phyloP scores from a whole-genome alignment of 2,329 filamentous ascomycete genomes.

The Trichoderma sp. region DNA sequence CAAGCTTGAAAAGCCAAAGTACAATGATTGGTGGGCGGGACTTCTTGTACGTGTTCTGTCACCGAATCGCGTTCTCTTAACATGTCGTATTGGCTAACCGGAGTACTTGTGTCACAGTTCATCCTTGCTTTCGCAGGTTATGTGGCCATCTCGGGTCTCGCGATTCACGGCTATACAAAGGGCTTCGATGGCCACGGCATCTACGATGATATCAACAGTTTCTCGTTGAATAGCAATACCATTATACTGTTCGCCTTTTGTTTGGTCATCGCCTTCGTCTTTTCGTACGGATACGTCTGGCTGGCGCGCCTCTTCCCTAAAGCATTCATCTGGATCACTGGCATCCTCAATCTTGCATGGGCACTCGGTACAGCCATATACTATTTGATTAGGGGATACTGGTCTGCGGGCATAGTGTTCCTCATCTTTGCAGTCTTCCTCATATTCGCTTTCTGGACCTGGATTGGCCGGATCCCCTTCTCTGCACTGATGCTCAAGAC shows the following conservation, averaged over 20 bases:
- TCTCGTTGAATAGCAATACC: conserved; percentile 75
- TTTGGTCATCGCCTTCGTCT: conserved; percentile 67
- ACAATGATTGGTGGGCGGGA: conserved; percentile 86
- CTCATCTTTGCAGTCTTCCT: conserved; percentile 59
- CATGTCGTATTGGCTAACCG: background rate
- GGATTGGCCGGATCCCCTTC: conserved; percentile 89
- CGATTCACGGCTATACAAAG: conserved; percentile 69
- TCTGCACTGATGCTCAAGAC: conserved; percentile 87
- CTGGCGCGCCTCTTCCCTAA: conserved; percentile 77
- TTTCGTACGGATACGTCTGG: conserved; percentile 77
- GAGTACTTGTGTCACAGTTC: conserved; percentile 48
- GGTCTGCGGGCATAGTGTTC: conserved; percentile 83
- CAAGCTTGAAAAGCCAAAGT: conserved; percentile 79
- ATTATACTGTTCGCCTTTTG: conserved; percentile 81
- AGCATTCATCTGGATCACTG: conserved; percentile 89
- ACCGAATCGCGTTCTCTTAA: no score
- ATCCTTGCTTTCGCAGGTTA: conserved; percentile 71
- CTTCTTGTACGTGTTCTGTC: conserved; percentile 56
- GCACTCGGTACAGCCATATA: conserved; percentile 84
- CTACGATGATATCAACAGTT: conserved; percentile 65
- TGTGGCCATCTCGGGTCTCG: conserved; percentile 70
- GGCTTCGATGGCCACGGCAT: conserved; percentile 68
- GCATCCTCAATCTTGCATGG: conserved; percentile 81
- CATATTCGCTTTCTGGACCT: conserved; percentile 64
- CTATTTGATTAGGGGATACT: conserved; percentile 75